Evolutionary conservation across 176 grass and related monocot genomes (phyloP).

Genomic region (Hordeum vulgare): DNA sequence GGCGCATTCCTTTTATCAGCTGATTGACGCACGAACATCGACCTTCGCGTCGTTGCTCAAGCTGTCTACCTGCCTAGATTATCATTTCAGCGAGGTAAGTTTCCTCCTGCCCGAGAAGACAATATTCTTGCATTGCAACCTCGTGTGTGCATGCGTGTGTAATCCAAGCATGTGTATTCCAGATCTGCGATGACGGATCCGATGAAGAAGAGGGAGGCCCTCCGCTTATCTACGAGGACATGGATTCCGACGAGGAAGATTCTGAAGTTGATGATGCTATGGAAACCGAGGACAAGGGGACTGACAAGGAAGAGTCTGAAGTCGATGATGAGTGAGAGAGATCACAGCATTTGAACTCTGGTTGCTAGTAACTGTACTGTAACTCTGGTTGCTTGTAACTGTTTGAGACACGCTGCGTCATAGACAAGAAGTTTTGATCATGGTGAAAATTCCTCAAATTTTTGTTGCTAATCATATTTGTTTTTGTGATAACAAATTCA

Average conservation of each 20-base stretch:
- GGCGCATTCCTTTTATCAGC: neutral
- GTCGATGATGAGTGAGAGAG: neutral
- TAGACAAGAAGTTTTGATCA: neutral
- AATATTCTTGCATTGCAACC: neutral
- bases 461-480: neutral
- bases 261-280: conserved; percentile 47
- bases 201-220: conserved; percentile 16
- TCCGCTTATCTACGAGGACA: conserved; percentile 48
- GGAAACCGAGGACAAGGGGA: conserved; percentile 18
- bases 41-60: conserved; percentile 43
- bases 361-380: neutral
- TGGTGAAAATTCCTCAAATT: neutral
- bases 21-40: conserved; percentile 59
- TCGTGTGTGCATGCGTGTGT: neutral
- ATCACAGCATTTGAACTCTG: neutral
- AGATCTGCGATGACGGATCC: conserved; percentile 41
- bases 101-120: neutral
- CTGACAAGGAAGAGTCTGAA: neutral
- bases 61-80: conserved; percentile 53
- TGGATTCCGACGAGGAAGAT: conserved; percentile 48
- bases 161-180: neutral
- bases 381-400: neutral
- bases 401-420: neutral
- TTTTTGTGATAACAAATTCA: neutral
- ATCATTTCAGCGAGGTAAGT: conserved; percentile 37